Evolutionary conservation across 1,139 yeast species (phyloP).

Genomic region (Candida tetrigidarum): DNA sequence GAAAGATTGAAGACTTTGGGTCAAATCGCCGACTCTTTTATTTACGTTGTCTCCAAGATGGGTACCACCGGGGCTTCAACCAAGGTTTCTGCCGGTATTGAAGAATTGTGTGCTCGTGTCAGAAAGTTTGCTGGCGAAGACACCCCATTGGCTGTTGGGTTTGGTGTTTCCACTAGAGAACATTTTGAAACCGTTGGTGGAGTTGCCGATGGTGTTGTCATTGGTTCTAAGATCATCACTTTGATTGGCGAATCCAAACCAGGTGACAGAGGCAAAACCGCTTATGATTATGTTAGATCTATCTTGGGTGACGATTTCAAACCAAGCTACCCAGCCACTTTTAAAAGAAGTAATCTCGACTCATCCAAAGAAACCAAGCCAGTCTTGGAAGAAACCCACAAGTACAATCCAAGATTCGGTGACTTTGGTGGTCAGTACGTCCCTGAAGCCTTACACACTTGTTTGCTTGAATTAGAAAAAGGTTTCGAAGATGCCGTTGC

Average conservation of each 20-base stretch:
- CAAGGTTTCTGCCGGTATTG: slow-evolving; percentile 65
- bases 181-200: slow-evolving; percentile 82
- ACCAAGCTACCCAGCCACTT: slow-evolving; percentile 35
- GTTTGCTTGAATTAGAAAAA: slow-evolving; percentile 83
- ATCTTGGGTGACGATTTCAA: slow-evolving; percentile 67
- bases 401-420: slow-evolving; percentile 81
- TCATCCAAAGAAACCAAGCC: slow-evolving; percentile 34
- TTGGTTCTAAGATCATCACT: slow-evolving; percentile 85
- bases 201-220: slow-evolving; percentile 91
- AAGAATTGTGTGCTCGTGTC: slow-evolving; percentile 73
- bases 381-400: slow-evolving; percentile 56
- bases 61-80: slow-evolving; percentile 93
- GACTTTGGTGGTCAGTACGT: slow-evolving; percentile 98
- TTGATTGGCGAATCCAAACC: slow-evolving; percentile 65
- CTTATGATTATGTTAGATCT: slow-evolving; percentile 66
- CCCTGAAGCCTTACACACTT: slow-evolving; percentile 93
- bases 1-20: slow-evolving; percentile 80
- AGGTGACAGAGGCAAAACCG: slow-evolving; percentile 63
- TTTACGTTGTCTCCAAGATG: slow-evolving; percentile 96
- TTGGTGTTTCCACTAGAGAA: slow-evolving; percentile 94
- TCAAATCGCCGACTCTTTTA: slow-evolving; percentile 89
- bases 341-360: slow-evolving; percentile 23
- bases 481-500: slow-evolving; percentile 89
- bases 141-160: slow-evolving; percentile 94
- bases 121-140: slow-evolving; percentile 71